These are phyloP conservation scores for Osmanthus fragrans DNA, from an alignment of 257 asterid genomes.

Conservation along the genomic window DNA sequence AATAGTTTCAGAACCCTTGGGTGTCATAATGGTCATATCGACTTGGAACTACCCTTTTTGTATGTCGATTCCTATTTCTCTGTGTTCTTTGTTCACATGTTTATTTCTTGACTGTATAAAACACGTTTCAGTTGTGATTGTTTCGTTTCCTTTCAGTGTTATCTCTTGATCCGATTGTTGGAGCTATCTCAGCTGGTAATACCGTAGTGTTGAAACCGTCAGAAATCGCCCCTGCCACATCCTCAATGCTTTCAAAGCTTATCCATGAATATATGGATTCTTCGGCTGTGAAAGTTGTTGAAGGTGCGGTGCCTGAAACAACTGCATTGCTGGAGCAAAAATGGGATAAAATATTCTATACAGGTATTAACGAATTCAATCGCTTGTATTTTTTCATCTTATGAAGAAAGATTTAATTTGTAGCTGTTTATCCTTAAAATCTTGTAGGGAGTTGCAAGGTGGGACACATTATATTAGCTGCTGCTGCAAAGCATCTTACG, in stretches of 20 bases:
- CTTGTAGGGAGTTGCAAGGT: constrained; percentile 64
- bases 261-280: constrained; percentile 64
- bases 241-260: constrained; percentile 61
- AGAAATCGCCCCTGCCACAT: constrained; percentile 60
- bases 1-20: constrained; percentile 87
- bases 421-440: background rate
- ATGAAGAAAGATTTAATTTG: too few relatives aligned
- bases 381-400: background rate
- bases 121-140: background rate
- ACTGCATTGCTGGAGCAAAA: constrained; percentile 69
- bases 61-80: constrained; percentile 41
- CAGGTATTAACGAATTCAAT: constrained; percentile 37
- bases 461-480: constrained; percentile 76
- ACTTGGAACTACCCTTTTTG: constrained; percentile 95
- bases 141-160: constrained; percentile 35
- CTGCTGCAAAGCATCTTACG: constrained; percentile 89
- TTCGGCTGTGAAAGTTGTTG: constrained; percentile 72
- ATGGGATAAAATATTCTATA: constrained; percentile 79
- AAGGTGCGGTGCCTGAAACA: constrained; percentile 59
- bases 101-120: background rate
- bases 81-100: background rate
- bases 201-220: constrained; percentile 78
- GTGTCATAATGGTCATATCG: constrained; percentile 75
- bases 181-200: constrained; percentile 94
- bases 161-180: constrained; percentile 79